Percentiles rank a stretch among this genome's conserved stretches.
Conservation (phyloP, 1,284 basidiomycete species). For the Cryptococcus hybrid region DNA sequence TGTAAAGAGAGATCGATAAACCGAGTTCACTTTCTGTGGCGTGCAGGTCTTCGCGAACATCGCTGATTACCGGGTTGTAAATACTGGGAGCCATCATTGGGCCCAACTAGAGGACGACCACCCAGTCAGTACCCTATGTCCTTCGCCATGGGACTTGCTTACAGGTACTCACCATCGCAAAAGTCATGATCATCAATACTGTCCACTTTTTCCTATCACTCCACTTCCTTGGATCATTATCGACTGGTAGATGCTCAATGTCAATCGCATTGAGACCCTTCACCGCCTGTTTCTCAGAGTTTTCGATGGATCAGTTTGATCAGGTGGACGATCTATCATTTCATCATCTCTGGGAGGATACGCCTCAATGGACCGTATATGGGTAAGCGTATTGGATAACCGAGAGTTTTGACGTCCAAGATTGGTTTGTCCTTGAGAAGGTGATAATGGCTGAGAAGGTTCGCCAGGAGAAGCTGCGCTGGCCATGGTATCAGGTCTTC, state of each 20-base stretch:
- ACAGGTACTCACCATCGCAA: slow-evolving; percentile 33
- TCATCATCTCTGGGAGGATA: slow-evolving; percentile 7
- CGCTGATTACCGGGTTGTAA: slow-evolving; percentile 55
- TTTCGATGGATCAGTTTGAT: too few relatives aligned
- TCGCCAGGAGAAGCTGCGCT: too few relatives aligned
- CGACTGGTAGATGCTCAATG: slow-evolving; percentile 66
- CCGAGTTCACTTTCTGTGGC: slow-evolving; percentile 69
- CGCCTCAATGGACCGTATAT: slow-evolving; percentile 13
- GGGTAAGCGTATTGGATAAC: slow-evolving; percentile 10
- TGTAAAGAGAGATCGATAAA: slow-evolving; percentile 71
- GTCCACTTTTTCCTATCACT: slow-evolving; percentile 60
- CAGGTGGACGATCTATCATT: not conserved
- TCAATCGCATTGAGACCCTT: slow-evolving; percentile 46
- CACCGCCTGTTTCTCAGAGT: too few relatives aligned
- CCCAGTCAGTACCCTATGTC: not conserved
- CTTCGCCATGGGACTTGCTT: not conserved
- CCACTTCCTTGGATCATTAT: slow-evolving; percentile 78
- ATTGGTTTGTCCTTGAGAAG: not conserved
- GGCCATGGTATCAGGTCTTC: too few relatives aligned
- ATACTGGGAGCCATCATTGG: slow-evolving; percentile 61
- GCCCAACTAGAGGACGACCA: slow-evolving; percentile 53
- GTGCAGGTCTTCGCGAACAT: slow-evolving; percentile 64
- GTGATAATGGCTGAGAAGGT: too few relatives aligned
- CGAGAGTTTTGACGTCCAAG: slow-evolving; percentile 12
- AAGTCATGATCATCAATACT: slow-evolving; percentile 34